Base-by-base conservation (phyloP, 768 basidiomycete genomes). In the Suillus bovinus region DNA sequence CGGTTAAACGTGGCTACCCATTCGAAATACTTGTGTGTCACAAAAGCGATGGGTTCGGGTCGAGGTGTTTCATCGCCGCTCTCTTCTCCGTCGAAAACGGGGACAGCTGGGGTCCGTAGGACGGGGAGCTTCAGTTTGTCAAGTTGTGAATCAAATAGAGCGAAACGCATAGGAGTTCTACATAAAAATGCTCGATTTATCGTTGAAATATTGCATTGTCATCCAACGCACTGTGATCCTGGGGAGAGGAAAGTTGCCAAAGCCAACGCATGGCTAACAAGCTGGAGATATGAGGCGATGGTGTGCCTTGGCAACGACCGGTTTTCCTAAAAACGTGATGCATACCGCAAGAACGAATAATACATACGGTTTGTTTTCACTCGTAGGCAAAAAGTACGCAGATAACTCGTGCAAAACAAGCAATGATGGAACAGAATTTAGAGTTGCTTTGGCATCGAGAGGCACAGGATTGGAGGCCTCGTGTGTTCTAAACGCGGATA, bases 391-490 rank as follows among this genome's bases (percentile, higher is more conserved):
- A 62, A 89, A 85, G 71, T 86, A 89, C 8, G 75, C 68, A 3
- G 88, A 89, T 0, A 80, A 79, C 63, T 90, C 88, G 55, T 83
- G 80, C 20, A 91, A 69, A 36, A 91, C 77, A 24, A 90, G 65
- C n/a, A 89, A 71, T 36, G 78, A 76, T 5, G 87, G 86, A 1
- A 78, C 66, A 39, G 68, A 66, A 13, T 76, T 73, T 17, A 82
- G 70, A 2, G 76, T 76, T 31, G 76, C 74, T 59, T 76, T 76
- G 3, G 69, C 61, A 22, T 72, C 67, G 42, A 75, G 61, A 16
- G 70, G 64, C 36, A 66, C 59, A 20, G 70, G 53, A 10, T 68
- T 58, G 31, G 70, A 70, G 17, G 47, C 49, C 13, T 74, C 63
- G 53, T 72, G 69, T 14, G 65, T 71, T 61, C 77, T 78, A 47